These are phyloP conservation scores for Wallacemonas rigidus DNA, from an alignment of 208 protist species.

Conservation along the genomic window DNA sequence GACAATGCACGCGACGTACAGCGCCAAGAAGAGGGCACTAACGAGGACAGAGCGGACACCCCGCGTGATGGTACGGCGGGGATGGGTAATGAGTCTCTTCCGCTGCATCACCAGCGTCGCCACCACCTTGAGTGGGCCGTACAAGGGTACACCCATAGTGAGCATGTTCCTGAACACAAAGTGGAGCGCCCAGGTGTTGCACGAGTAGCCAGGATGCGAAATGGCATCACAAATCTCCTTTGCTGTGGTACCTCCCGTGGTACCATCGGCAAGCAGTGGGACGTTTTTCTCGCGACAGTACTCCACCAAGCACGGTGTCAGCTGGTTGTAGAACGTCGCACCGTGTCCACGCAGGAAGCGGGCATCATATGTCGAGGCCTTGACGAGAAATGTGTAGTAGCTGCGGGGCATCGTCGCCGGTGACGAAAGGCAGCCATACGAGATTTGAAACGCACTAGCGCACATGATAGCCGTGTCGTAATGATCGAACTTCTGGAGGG, in stretches of 20 bases:
- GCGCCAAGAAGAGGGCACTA: slow-evolving; percentile 76
- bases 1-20: slow-evolving; percentile 71
- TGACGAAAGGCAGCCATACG: slow-evolving; percentile 74
- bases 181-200: slow-evolving; percentile 61
- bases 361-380: slow-evolving; percentile 61
- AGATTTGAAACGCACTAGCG: slow-evolving; percentile 74
- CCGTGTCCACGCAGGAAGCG: slow-evolving; percentile 65
- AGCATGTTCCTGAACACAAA: slow-evolving; percentile 68
- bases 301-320: slow-evolving; percentile 69
- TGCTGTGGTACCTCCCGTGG: slow-evolving; percentile 24
- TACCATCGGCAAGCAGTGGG: not conserved
- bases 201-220: slow-evolving; percentile 59
- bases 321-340: slow-evolving; percentile 56
- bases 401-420: slow-evolving; percentile 68
- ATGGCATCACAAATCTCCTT: slow-evolving; percentile 43
- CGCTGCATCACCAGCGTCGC: slow-evolving; percentile 56
- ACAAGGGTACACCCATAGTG: slow-evolving; percentile 75
- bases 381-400: slow-evolving; percentile 75
- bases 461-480: slow-evolving; percentile 87
- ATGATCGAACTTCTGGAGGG: slow-evolving; percentile 60
- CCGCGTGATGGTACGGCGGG: slow-evolving; percentile 43
- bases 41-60: slow-evolving; percentile 56
- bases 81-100: slow-evolving; percentile 52
- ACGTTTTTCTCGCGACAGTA: slow-evolving; percentile 37
- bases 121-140: slow-evolving; percentile 71